Percentiles rank a stretch among this genome's conserved stretches.
These are phyloP conservation scores for Clavispora carvajalis DNA, from an alignment of 805 yeast species.

Conservation along the genomic window DNA sequence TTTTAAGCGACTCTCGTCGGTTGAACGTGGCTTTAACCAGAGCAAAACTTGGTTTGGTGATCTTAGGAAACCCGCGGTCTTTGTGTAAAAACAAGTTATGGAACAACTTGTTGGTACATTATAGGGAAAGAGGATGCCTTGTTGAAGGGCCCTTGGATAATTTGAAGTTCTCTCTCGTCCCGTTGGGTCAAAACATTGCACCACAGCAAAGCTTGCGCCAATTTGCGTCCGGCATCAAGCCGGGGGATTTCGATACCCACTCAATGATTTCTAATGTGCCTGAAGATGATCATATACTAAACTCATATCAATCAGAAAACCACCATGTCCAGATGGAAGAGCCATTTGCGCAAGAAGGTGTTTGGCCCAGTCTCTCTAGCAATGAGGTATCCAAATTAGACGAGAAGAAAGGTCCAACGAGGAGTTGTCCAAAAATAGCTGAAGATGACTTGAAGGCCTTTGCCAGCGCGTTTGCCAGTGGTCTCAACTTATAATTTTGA, in stretches of 20 bases:
- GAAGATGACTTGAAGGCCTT: constrained; percentile 1
- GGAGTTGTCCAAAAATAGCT: neutral
- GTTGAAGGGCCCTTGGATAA: constrained; percentile 87
- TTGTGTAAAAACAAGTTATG: constrained; percentile 67
- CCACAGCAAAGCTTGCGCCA: neutral
- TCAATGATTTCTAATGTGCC: constrained; percentile 23
- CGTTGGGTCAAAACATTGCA: constrained; percentile 19
- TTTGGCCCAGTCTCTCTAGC: constrained; percentile 11
- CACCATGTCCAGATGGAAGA: neutral
- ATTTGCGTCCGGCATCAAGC: neutral
- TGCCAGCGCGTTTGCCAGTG: constrained; percentile 15
- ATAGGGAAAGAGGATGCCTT: constrained; percentile 76
- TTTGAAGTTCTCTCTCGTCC: constrained; percentile 66
- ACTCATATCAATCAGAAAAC: neutral
- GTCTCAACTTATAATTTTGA: constrained; percentile 11
- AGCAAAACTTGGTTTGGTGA: constrained; percentile 37
- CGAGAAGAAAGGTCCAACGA: neutral
- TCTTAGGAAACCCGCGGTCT: constrained; percentile 81
- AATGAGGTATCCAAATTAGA: constrained; percentile 11
- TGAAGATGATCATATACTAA: neutral
- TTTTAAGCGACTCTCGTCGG: constrained; percentile 40
- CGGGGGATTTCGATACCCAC: constrained; percentile 22
- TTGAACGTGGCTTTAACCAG: constrained; percentile 41
- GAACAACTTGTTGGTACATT: constrained; percentile 73
- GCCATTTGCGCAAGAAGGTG: constrained; percentile 5